A percentile compares a stretch with the other conserved stretches of the same genome.
Conservation (phyloP, 1,284 basidiomycete genomes). For the Fistulina hepatica region DNA sequence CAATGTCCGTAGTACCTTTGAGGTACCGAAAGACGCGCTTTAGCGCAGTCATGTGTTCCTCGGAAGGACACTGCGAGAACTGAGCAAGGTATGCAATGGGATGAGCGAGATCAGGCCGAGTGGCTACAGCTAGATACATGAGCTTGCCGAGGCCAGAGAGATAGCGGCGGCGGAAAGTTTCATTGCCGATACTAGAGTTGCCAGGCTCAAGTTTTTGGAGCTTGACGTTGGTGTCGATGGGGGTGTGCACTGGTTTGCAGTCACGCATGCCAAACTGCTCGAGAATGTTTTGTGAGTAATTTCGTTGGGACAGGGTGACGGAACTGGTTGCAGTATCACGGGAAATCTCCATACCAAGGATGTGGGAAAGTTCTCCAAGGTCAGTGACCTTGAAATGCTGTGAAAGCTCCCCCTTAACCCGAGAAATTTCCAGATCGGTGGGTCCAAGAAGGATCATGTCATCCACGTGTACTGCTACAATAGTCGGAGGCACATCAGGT, state of each 20-base stretch:
- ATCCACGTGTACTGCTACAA: constrained; percentile 12
- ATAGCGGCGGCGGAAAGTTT: neutral
- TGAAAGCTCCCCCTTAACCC: constrained; percentile 6
- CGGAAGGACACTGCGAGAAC: constrained; percentile 18
- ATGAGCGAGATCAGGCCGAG: constrained; percentile 24
- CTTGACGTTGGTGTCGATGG: constrained; percentile 18
- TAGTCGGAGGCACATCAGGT: neutral
- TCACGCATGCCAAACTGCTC: constrained; percentile 4
- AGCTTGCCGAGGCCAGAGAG: constrained; percentile 18
- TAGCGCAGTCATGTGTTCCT: constrained; percentile 20
- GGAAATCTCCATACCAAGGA: constrained; percentile 11
- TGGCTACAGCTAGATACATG: constrained; percentile 23
- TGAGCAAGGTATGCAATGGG: constrained; percentile 19
- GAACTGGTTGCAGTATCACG: constrained; percentile 1
- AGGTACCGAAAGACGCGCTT: constrained; percentile 24
- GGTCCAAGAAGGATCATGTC: constrained; percentile 9
- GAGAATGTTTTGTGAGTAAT: constrained; percentile 6
- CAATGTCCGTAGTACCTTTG: constrained; percentile 18
- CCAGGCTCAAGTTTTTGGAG: constrained; percentile 9
- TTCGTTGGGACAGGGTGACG: constrained; percentile 3
- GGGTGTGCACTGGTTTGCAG: constrained; percentile 18
- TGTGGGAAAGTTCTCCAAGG: constrained; percentile 4
- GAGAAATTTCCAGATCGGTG: constrained; percentile 2
- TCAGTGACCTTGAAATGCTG: constrained; percentile 6
- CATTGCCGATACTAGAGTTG: constrained; percentile 3